phyloP scores from a whole-genome alignment of 352 stramenopile genomes.

The Achlya hypogyna region DNA sequence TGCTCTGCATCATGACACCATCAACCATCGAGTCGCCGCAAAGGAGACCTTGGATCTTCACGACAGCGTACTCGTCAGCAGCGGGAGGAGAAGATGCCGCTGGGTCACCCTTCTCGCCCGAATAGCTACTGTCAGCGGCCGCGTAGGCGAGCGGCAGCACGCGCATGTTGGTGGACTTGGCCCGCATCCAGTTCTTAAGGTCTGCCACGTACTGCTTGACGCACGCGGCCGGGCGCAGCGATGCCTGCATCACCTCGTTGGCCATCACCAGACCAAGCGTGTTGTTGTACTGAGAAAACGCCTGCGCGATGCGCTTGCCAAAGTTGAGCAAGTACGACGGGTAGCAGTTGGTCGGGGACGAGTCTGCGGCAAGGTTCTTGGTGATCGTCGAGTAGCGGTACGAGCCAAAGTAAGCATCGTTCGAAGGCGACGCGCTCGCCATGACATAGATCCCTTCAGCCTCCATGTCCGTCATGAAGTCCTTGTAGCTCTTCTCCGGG shows the following conservation, averaged over 20 bases:
- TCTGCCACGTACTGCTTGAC: constrained; percentile 22
- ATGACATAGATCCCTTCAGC: constrained; percentile 70
- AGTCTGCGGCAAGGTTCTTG: constrained; percentile 46
- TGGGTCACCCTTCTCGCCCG: constrained; percentile 2
- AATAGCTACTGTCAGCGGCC: constrained; percentile 17
- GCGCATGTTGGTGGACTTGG: constrained; percentile 14
- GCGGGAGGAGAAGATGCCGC: not conserved
- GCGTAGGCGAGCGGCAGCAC: constrained; percentile 20
- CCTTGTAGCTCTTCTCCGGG: constrained; percentile 64
- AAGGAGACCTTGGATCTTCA: constrained; percentile 77
- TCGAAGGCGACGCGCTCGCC: constrained; percentile 67
- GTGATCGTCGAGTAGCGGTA: constrained; percentile 77
- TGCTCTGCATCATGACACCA: constrained; percentile 69
- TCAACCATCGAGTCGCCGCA: constrained; percentile 79
- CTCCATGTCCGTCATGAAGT: constrained; percentile 82
- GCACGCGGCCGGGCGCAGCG: constrained; percentile 12
- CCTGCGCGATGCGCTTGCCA: constrained; percentile 13
- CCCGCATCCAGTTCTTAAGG: constrained; percentile 21
- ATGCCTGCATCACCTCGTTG: constrained; percentile 22
- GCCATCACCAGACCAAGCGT: constrained; percentile 18
- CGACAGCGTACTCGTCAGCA: constrained; percentile 67
- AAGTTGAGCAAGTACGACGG: constrained; percentile 22
- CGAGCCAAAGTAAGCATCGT: constrained; percentile 77
- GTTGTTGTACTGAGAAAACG: constrained; percentile 21
- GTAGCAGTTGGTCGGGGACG: constrained; percentile 19